Conservation (phyloP, 768 basidiomycete species). For the Suillus fuscotomentosus region DNA sequence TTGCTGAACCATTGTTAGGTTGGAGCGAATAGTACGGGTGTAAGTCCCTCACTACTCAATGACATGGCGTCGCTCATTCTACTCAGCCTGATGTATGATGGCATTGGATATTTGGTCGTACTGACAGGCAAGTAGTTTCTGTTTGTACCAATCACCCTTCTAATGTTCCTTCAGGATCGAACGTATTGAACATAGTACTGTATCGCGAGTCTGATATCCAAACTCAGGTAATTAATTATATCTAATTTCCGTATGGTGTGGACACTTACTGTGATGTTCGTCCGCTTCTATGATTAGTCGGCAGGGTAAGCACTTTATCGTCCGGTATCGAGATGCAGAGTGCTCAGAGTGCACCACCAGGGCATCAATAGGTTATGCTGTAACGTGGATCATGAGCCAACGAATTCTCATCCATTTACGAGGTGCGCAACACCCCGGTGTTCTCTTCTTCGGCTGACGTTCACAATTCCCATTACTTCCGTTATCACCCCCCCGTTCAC, state of each 20-base stretch:
- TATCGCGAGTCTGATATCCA: constrained; percentile 38
- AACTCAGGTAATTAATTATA: constrained; percentile 41
- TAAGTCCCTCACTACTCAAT: constrained; percentile 11
- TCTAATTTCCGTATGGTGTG: constrained; percentile 10
- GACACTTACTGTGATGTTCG: constrained; percentile 4
- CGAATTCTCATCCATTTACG: constrained; percentile 56
- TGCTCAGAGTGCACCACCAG: constrained; percentile 14
- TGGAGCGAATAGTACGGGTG: constrained; percentile 29
- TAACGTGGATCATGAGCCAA: constrained; percentile 64
- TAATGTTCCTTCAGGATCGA: constrained; percentile 35
- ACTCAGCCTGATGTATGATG: constrained; percentile 67
- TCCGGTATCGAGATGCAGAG: constrained; percentile 1
- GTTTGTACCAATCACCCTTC: background rate
- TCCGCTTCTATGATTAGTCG: constrained; percentile 33
- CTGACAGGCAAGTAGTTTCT: constrained; percentile 42
- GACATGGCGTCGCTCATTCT: constrained; percentile 9
- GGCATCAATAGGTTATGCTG: constrained; percentile 37
- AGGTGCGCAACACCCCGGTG: constrained; percentile 30
- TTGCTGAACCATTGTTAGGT: constrained; percentile 14
- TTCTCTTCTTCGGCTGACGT: background rate
- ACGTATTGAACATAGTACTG: constrained; percentile 50
- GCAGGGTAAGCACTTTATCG: constrained; percentile 42
- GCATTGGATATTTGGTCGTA: constrained; percentile 58
- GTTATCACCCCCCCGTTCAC: background rate
- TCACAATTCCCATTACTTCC: background rate